These are phyloP conservation scores for Fusarium setosum DNA, from an alignment of 2,329 filamentous ascomycete species.

Conservation along the genomic window DNA sequence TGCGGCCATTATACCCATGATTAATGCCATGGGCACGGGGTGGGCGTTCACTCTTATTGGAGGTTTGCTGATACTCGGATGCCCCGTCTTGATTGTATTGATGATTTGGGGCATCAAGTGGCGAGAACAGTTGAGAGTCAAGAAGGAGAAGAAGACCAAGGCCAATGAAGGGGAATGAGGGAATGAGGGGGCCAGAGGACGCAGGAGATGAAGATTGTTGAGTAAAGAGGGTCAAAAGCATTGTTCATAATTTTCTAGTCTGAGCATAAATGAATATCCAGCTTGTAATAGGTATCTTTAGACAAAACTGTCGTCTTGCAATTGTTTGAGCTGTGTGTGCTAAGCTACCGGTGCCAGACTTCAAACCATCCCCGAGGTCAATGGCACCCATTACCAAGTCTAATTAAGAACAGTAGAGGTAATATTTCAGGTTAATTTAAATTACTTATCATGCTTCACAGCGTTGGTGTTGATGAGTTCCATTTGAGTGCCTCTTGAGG, in stretches of 20 bases:
- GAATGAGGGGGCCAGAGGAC: too few species aligned
- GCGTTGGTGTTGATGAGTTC: too few species aligned
- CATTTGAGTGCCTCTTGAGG: neutral
- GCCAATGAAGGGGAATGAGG: conserved; percentile 6
- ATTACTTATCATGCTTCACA: too few species aligned
- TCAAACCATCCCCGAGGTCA: too few species aligned
- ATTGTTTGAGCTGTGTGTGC: too few species aligned
- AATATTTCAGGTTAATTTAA: too few species aligned
- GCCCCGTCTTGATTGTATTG: conserved; percentile 54
- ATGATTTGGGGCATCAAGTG: conserved; percentile 57
- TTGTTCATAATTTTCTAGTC: neutral
- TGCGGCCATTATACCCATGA: conserved; percentile 64
- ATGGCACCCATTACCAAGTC: too few species aligned
- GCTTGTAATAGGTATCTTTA: too few species aligned
- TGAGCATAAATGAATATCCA: too few species aligned
- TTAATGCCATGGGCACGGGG: conserved; percentile 60
- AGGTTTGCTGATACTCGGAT: conserved; percentile 52
- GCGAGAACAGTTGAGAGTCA: conserved; percentile 50
- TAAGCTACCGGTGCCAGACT: too few species aligned
- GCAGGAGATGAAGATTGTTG: neutral
- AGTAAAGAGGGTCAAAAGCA: neutral
- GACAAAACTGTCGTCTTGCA: too few species aligned
- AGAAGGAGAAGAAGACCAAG: conserved; percentile 37
- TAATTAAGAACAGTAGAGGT: too few species aligned
- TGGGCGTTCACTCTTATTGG: conserved; percentile 64